A percentile compares a stretch with the other conserved stretches of the same genome.
Conservation (phyloP, 176 grass and related monocot species). For the Aegilops sharonensis region DNA sequence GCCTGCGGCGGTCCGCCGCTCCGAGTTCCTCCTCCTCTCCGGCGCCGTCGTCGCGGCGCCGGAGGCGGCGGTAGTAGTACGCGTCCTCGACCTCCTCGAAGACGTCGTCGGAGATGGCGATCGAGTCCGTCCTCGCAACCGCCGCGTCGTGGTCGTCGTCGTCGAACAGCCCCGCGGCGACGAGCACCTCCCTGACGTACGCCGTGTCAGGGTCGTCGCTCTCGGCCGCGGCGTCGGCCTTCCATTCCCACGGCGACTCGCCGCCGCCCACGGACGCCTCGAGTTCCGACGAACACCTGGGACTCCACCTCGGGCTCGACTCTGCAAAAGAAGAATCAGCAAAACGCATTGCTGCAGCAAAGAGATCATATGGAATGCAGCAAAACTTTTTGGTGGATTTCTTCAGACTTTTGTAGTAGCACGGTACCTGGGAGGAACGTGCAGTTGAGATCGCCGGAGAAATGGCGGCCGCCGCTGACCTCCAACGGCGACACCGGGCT, state of each 20-base stretch:
- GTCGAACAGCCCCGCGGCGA: constrained; percentile 56
- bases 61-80: constrained; percentile 35
- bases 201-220: constrained; percentile 27
- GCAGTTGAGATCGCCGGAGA: constrained; percentile 38
- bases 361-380: not conserved
- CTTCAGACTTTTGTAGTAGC: not conserved
- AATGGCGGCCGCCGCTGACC: constrained; percentile 37
- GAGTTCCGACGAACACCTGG: constrained; percentile 31
- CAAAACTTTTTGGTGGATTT: not conserved
- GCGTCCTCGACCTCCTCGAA: constrained; percentile 72
- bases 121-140: constrained; percentile 5
- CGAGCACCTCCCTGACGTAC: constrained; percentile 55
- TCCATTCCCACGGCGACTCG: constrained; percentile 29
- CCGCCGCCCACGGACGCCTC: constrained; percentile 23
- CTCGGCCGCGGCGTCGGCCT: constrained; percentile 10
- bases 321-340: constrained; percentile 14
- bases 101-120: constrained; percentile 30
- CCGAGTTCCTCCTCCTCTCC: not conserved
- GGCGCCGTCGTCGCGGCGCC: not conserved
- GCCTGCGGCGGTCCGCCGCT: constrained; percentile 29
- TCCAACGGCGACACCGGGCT: constrained; percentile 68
- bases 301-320: constrained; percentile 19
- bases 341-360: not conserved
- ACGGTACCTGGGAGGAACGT: constrained; percentile 45
- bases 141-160: not conserved